Evolutionary conservation across 768 basidiomycete genomes (phyloP).

Genomic region (Rhizopogon sp.): DNA sequence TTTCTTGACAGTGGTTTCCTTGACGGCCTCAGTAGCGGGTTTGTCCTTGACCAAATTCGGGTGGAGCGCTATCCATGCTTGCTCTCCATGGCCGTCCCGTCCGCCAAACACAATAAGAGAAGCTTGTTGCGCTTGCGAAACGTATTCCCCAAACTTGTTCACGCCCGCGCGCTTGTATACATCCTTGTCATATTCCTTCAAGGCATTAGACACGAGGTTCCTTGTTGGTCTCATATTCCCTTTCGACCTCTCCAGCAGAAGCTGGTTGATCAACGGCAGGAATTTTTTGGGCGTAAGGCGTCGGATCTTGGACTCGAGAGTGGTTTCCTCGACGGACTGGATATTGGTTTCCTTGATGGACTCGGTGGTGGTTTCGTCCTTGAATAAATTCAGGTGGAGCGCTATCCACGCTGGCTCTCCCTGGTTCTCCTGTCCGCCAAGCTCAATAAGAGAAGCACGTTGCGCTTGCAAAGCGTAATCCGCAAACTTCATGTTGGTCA

Average conservation of each 20-base stretch:
- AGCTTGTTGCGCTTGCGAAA: too few relatives aligned
- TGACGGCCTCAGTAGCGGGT: too few relatives aligned
- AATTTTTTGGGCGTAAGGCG: conserved; percentile 24
- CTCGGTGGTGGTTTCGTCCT: background rate
- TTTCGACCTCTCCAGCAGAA: conserved; percentile 18
- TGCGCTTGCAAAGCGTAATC: conserved; percentile 24
- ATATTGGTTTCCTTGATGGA: conserved; percentile 8
- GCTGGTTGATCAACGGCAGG: conserved; percentile 18
- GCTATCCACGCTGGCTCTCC: conserved; percentile 17
- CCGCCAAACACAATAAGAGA: too few relatives aligned
- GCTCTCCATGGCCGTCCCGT: too few relatives aligned
- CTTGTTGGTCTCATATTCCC: conserved; percentile 32
- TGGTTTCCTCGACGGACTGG: background rate
- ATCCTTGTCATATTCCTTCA: conserved; percentile 12
- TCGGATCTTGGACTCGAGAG: too few relatives aligned
- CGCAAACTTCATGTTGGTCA: conserved; percentile 12
- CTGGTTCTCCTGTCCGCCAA: conserved; percentile 8
- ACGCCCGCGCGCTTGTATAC: too few relatives aligned
- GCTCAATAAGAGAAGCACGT: conserved; percentile 20
- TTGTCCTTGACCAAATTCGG: too few relatives aligned
- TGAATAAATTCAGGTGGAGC: conserved; percentile 14
- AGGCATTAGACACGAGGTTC: conserved; percentile 31
- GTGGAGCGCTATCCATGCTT: too few relatives aligned
- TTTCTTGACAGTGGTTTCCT: too few relatives aligned
- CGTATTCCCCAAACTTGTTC: too few relatives aligned